These are phyloP conservation scores for Cladosporium sphaerospermum DNA, from an alignment of 2,329 filamentous ascomycete genomes.

Conservation along the genomic window DNA sequence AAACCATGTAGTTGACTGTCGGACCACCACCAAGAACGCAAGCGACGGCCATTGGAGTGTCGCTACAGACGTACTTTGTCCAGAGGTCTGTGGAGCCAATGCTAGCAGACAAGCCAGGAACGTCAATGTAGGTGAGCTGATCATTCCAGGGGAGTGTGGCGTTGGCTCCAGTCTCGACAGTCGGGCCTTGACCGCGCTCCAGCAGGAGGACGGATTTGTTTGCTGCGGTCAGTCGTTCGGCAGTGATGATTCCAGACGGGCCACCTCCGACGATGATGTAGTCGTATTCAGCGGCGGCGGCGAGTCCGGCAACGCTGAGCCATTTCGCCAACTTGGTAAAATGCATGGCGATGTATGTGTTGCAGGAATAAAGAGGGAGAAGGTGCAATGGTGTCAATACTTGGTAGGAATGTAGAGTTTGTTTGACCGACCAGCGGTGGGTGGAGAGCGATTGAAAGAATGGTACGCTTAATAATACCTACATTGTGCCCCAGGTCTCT, in stretches of 20 bases:
- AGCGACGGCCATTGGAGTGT: constrained; percentile 65
- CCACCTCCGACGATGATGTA: constrained; percentile 60
- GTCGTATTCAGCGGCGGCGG: constrained; percentile 32
- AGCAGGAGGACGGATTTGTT: constrained; percentile 60
- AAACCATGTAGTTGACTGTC: constrained; percentile 59
- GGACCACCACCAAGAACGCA: constrained; percentile 64
- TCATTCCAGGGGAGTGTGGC: constrained; percentile 58
- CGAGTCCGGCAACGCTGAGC: constrained; percentile 5
- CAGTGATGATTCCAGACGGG: constrained; percentile 54
- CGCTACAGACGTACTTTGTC: constrained; percentile 55
- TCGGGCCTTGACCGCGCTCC: constrained; percentile 47
- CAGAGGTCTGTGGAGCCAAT: not conserved
- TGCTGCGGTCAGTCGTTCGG: constrained; percentile 56
- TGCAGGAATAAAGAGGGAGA: not conserved
- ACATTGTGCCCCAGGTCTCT: too few species aligned
- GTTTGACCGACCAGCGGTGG: not conserved
- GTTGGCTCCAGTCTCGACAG: constrained; percentile 57
- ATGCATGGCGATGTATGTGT: not conserved
- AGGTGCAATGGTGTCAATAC: too few species aligned
- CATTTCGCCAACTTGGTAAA: not conserved
- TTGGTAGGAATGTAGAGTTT: not conserved
- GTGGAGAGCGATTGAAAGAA: too few species aligned
- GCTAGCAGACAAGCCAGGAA: constrained; percentile 50
- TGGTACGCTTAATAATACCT: too few species aligned
- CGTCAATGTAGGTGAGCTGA: constrained; percentile 63